A percentile compares a stretch with the other conserved stretches of the same genome.
Conservation (phyloP, 352 stramenopile species). For the Phytophthora sp. region DNA sequence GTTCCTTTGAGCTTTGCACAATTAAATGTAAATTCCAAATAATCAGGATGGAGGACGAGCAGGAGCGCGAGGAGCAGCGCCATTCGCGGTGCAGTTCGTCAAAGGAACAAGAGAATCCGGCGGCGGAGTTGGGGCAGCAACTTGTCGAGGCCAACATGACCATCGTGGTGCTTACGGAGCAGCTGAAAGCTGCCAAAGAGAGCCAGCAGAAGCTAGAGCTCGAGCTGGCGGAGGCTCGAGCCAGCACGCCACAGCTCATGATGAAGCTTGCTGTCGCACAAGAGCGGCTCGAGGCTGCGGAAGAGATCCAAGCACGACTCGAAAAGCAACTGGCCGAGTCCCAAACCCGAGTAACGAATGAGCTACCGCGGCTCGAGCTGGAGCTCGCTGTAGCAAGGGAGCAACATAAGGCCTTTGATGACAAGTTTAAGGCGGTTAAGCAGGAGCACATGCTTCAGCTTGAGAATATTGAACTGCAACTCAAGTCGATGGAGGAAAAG, state of each 20-base stretch:
- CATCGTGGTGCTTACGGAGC: slow-evolving; percentile 15
- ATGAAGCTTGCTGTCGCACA: slow-evolving; percentile 6
- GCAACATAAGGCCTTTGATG: slow-evolving; percentile 20
- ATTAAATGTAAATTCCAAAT: background rate
- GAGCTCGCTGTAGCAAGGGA: slow-evolving; percentile 19
- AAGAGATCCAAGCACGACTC: slow-evolving; percentile 9
- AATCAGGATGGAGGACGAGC: slow-evolving; percentile 10
- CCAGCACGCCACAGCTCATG: slow-evolving; percentile 1
- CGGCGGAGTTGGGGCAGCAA: background rate
- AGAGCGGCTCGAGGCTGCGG: slow-evolving; percentile 13
- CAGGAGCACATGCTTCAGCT: slow-evolving; percentile 13
- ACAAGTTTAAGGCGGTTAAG: slow-evolving; percentile 9
- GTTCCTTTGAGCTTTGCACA: slow-evolving; percentile 19
- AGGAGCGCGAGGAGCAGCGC: background rate
- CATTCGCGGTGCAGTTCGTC: background rate
- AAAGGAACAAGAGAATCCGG: background rate
- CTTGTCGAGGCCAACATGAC: slow-evolving; percentile 13
- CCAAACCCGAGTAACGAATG: slow-evolving; percentile 1
- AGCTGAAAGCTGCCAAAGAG: slow-evolving; percentile 9
- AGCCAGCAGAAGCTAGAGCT: slow-evolving; percentile 8
- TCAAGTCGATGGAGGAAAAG: slow-evolving; percentile 15
- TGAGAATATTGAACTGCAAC: slow-evolving; percentile 17
- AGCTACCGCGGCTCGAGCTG: slow-evolving; percentile 13
- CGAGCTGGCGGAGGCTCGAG: slow-evolving; percentile 10
- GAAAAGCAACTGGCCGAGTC: slow-evolving; percentile 9